phyloP scores from a whole-genome alignment of 306 rosid species.

The Pyrus bretschneideri region DNA sequence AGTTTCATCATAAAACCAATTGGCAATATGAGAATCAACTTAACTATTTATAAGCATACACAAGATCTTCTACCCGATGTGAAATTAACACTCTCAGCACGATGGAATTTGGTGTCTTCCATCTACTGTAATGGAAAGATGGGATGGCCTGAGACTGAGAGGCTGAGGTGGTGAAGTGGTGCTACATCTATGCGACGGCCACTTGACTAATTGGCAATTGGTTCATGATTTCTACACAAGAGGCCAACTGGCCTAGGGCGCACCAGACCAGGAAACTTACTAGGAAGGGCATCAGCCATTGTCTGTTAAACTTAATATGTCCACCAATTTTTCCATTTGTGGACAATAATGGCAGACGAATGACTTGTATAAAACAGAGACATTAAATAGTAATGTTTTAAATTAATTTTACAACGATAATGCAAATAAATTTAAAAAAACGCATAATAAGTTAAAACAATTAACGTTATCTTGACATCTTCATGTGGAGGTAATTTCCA shows the following conservation, averaged over 20 bases:
- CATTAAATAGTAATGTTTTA: no score
- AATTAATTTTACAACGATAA: no score
- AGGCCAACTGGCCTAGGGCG: background rate
- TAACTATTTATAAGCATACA: no score
- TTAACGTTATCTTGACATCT: background rate
- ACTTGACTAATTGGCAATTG: background rate
- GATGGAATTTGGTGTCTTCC: constrained; percentile 18
- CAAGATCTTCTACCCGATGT: no score
- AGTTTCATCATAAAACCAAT: no score
- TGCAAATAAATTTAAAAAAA: no score
- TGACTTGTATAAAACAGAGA: no score
- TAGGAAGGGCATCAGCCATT: background rate
- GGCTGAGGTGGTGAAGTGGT: constrained; percentile 7
- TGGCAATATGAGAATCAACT: no score
- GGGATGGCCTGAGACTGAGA: constrained; percentile 1
- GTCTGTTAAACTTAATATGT: background rate
- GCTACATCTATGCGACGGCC: constrained; percentile 19
- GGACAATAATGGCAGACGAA: background rate
- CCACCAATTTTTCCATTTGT: background rate
- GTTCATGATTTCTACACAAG: background rate
- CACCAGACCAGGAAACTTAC: background rate
- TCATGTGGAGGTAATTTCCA: background rate
- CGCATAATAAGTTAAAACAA: no score
- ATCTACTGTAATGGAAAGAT: background rate
- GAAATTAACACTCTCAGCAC: no score